Conservation (phyloP, 345 rosid genomes). For the Ricinus communis region DNA sequence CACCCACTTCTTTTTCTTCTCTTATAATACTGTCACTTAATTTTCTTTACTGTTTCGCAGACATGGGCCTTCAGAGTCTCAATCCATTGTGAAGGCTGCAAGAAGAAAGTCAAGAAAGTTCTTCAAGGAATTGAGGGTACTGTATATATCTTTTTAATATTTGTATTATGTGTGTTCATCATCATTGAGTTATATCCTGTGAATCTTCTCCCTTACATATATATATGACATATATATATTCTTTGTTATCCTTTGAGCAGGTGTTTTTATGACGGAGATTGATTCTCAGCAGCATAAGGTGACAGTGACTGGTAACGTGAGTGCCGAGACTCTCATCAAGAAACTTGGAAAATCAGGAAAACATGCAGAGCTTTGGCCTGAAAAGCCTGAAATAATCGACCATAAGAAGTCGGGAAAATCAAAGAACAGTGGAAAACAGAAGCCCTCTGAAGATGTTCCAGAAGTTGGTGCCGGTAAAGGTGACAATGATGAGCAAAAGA, state of each 20-base stretch:
- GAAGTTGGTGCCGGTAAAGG: slow-evolving; percentile 12
- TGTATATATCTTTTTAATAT: not conserved
- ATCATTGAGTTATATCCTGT: not conserved
- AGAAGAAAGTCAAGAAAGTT: slow-evolving; percentile 64
- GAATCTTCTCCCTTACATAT: too few relatives aligned
- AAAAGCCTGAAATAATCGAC: slow-evolving; percentile 30
- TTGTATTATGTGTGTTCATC: not conserved
- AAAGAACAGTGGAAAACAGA: slow-evolving; percentile 33
- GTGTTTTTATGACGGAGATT: slow-evolving; percentile 58
- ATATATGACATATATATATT: not conserved
- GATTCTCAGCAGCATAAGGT: slow-evolving; percentile 67
- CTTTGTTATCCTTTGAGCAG: slow-evolving; percentile 29
- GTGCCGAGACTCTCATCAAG: slow-evolving; percentile 50
- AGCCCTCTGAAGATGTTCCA: slow-evolving; percentile 13
- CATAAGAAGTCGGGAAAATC: slow-evolving; percentile 33
- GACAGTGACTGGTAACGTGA: slow-evolving; percentile 59
- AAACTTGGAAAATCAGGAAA: slow-evolving; percentile 58
- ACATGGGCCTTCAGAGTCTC: slow-evolving; percentile 65
- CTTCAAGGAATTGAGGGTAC: slow-evolving; percentile 67
- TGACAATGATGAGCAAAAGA: not conserved
- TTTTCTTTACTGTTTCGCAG: slow-evolving; percentile 21
- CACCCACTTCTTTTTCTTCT: not conserved
- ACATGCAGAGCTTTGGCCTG: slow-evolving; percentile 58
- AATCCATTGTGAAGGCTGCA: slow-evolving; percentile 79
- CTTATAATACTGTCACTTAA: not conserved